These are phyloP conservation scores for Astrothelium macrocarpum DNA, from an alignment of 495 filamentous ascomycete genomes.

Conservation along the genomic window DNA sequence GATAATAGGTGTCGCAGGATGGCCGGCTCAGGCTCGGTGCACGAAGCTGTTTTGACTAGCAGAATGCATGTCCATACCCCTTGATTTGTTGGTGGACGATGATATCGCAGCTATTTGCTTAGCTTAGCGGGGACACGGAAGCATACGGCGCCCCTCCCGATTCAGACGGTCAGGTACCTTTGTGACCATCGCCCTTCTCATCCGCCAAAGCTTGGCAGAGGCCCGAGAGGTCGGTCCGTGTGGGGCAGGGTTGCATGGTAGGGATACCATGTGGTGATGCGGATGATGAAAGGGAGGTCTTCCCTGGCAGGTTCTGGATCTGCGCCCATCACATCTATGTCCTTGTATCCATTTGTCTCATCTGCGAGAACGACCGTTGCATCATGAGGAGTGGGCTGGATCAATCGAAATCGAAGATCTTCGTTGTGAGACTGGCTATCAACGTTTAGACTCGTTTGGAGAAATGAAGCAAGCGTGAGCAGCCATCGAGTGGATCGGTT, in stretches of 20 bases:
- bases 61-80: neutral
- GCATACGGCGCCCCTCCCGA: constrained; percentile 4
- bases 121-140: neutral
- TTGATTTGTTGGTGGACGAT: constrained; percentile 1
- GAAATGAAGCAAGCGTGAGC: neutral
- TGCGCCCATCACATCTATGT: neutral
- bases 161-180: constrained; percentile 3
- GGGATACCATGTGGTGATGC: constrained; percentile 6
- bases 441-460: neutral
- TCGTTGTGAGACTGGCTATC: neutral
- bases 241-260: neutral
- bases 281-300: neutral
- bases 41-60: neutral
- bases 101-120: neutral
- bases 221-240: neutral
- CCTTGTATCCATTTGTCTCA: neutral
- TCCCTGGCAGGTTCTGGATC: neutral
- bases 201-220: constrained; percentile 3
- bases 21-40: neutral
- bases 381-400: neutral
- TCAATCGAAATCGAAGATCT: neutral
- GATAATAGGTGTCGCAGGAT: neutral
- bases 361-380: neutral
- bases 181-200: neutral
- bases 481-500: constrained; percentile 1